Base-by-base conservation (phyloP, 2,329 filamentous ascomycete genomes). In the Ampelomyces quisqualis region DNA sequence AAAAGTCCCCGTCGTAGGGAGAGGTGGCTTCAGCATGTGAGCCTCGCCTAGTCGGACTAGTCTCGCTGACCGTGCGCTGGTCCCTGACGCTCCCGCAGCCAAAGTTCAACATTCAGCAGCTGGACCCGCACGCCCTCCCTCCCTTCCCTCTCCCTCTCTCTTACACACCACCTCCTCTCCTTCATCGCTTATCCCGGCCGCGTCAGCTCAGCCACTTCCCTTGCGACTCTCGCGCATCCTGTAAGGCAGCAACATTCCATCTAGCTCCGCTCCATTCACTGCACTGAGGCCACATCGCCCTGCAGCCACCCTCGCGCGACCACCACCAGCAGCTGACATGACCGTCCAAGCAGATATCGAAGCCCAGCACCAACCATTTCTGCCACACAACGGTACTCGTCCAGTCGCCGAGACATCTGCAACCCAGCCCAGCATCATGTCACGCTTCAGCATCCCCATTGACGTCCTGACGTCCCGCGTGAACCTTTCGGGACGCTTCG, bases 381-480 rank as follows among this genome's bases (percentile, higher is more conserved):
- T 62, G 32, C 31, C 40, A 22, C 45, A 51, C 40, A 48, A 62
- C 40, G 15, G 50, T 5, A 40, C 43, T n/a, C 45, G 49, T 10
- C 45, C 39, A 22, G 23, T 40, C 18, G 34, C 49, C 7, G 39
- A 48, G n/a, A 28, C 40, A 7, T 17, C 40, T 4, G 20, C 43
- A 23, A 38, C 38, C 21, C 28, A 41, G 26, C 41, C 49, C 9
- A 39, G 51, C 49, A 69, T 60, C 64, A 95, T 95, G 90, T 78
- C 87, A 57, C 83, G 88, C 70, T 88, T 97, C 65, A 88, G 88
- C 77, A 93, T 98, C 58, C 93, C 93, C 42, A 78, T 97, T 62
- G 90, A 95, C 70, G 82, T 85, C 64, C 74, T 97, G 69, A 95
- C 91, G 70, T 95, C 90, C 60, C 85, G 90, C 59, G 81, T 97